Evolutionary conservation across 768 basidiomycete genomes (phyloP).

Genomic region (Podaxis sp.): DNA sequence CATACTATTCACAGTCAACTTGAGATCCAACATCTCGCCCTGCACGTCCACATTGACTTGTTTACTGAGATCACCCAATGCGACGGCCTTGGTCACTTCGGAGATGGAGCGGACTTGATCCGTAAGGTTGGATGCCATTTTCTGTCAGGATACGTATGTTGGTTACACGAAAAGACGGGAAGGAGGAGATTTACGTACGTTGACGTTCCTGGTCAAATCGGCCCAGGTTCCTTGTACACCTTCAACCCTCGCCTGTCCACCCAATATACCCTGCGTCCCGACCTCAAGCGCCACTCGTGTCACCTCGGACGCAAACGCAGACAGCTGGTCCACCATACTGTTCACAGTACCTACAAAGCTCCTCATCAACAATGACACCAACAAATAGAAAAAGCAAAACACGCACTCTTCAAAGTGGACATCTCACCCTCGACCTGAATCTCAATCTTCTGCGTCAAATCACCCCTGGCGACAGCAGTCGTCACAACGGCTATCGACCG

Average conservation of each 20-base stretch:
- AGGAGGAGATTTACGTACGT: constrained; percentile 48
- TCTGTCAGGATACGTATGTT: constrained; percentile 37
- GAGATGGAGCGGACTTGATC: constrained; percentile 91
- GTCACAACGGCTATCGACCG: constrained; percentile 84
- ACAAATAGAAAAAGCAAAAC: background rate
- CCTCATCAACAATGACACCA: background rate
- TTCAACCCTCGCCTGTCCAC: constrained; percentile 87
- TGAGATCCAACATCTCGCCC: constrained; percentile 90
- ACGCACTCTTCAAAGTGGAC: constrained; percentile 65
- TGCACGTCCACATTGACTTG: constrained; percentile 91
- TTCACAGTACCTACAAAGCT: constrained; percentile 65
- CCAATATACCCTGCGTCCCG: constrained; percentile 87
- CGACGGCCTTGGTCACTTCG: constrained; percentile 86
- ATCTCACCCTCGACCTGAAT: constrained; percentile 88
- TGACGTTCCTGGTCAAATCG: constrained; percentile 86
- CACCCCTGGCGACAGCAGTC: constrained; percentile 87
- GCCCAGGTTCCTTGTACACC: constrained; percentile 95
- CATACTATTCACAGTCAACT: constrained; percentile 87
- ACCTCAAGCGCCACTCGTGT: constrained; percentile 86
- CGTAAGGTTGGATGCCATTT: constrained; percentile 86
- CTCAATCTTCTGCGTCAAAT: constrained; percentile 90
- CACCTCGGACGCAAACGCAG: constrained; percentile 83
- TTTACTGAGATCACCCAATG: constrained; percentile 79
- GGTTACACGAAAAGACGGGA: background rate
- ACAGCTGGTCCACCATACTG: constrained; percentile 91